Percentiles rank a stretch among this genome's conserved stretches.
Conservation (phyloP, 2,329 filamentous ascomycete genomes). For the Botrytis sinoallii region DNA sequence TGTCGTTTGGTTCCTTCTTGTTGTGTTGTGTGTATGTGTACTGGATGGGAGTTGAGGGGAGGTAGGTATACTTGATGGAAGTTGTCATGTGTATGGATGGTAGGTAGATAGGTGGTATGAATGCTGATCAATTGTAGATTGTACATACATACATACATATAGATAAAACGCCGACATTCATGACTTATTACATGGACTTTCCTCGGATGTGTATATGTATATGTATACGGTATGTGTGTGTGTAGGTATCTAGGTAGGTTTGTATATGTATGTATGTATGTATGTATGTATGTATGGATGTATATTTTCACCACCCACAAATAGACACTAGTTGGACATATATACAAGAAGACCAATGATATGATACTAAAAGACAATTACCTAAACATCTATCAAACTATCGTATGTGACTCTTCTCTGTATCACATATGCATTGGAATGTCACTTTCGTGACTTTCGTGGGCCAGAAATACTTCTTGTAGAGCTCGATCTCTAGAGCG, state of each 20-base stretch:
- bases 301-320: neutral
- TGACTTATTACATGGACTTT: too few species aligned
- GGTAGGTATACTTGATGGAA: neutral
- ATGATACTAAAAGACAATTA: neutral
- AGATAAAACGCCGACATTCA: too few species aligned
- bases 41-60: too few species aligned
- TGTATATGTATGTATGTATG: neutral
- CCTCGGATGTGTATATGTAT: too few species aligned
- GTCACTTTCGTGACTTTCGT: neutral
- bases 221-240: too few species aligned
- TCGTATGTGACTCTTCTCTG: neutral
- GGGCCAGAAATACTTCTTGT: neutral
- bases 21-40: neutral
- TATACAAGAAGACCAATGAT: neutral
- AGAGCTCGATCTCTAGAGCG: neutral
- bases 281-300: neutral
- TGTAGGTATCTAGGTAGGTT: too few species aligned
- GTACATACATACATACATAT: too few species aligned
- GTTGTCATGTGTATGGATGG: neutral
- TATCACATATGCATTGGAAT: neutral
- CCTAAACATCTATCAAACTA: neutral
- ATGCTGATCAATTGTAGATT: neutral
- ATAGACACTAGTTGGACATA: neutral
- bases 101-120: neutral
- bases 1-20: neutral